These are phyloP conservation scores for Psophocarpus tetragonolobus DNA, from an alignment of 306 rosid genomes.

Conservation along the genomic window DNA sequence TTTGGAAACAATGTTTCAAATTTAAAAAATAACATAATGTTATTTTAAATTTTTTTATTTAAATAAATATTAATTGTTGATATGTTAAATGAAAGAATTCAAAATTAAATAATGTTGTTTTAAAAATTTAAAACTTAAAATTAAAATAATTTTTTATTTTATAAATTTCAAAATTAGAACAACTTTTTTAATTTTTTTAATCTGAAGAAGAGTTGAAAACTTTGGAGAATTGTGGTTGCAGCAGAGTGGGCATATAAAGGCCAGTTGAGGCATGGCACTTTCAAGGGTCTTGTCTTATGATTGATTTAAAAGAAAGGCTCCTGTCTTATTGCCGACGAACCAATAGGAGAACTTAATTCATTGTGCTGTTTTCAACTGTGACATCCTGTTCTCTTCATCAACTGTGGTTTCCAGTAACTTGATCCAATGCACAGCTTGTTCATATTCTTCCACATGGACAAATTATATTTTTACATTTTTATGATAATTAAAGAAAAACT, in stretches of 20 bases:
- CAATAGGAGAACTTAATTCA: neutral
- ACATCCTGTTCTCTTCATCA: neutral
- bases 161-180: too few relatives aligned
- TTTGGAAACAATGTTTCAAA: too few relatives aligned
- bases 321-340: neutral
- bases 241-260: constrained; percentile 8
- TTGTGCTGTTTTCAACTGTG: constrained; percentile 22
- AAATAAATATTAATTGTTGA: too few relatives aligned
- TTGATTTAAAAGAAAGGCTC: neutral
- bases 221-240: neutral
- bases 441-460: constrained; percentile 1
- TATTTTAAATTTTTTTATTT: too few relatives aligned
- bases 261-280: neutral
- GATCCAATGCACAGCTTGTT: constrained; percentile 10
- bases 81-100: too few relatives aligned
- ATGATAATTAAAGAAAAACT: neutral
- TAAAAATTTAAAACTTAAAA: too few relatives aligned
- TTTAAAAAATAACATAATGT: too few relatives aligned
- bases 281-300: neutral
- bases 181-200: neutral
- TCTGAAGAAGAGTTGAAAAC: neutral
- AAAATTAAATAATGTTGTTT: too few relatives aligned
- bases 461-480: too few relatives aligned
- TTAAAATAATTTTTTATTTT: too few relatives aligned
- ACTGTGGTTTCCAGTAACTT: constrained; percentile 39